phyloP scores from a whole-genome alignment of 78 protist species.

The Emiliania huxleyi region DNA sequence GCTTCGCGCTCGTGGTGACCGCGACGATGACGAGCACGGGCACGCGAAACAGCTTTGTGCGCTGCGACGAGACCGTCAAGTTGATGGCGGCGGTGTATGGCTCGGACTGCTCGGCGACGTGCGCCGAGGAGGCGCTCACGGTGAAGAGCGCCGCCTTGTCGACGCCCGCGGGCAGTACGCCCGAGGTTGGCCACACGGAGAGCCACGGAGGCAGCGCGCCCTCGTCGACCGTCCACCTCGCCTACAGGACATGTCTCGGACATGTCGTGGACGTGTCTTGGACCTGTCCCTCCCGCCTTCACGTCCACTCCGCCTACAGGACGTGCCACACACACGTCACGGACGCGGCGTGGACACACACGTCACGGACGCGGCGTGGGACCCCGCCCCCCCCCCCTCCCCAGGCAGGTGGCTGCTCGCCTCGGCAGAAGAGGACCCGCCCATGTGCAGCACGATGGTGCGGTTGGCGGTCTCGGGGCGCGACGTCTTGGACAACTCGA shows the following conservation, averaged over 20 bases:
- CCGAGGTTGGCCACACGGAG: not conserved
- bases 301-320: no score
- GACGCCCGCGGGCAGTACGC: not conserved
- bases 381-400: no score
- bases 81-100: not conserved
- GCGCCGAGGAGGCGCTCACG: not conserved
- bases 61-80: not conserved
- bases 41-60: no score
- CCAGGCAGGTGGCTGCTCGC: no score
- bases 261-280: no score
- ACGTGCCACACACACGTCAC: no score
- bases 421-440: no score
- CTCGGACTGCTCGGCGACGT: not conserved
- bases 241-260: no score
- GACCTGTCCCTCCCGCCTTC: no score
- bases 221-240: not conserved
- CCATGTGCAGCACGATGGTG: not conserved
- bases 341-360: no score
- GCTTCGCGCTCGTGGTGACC: not conserved
- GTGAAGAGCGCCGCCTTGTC: not conserved
- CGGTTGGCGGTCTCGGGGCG: not conserved
- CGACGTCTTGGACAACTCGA: not conserved
- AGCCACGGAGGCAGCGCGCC: not conserved
- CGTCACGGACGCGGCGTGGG: no score
- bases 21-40: not conserved